A percentile compares a stretch with the other conserved stretches of the same genome.
Conservation (phyloP, 2,329 filamentous ascomycete genomes). For the Madurella mycetomatis region DNA sequence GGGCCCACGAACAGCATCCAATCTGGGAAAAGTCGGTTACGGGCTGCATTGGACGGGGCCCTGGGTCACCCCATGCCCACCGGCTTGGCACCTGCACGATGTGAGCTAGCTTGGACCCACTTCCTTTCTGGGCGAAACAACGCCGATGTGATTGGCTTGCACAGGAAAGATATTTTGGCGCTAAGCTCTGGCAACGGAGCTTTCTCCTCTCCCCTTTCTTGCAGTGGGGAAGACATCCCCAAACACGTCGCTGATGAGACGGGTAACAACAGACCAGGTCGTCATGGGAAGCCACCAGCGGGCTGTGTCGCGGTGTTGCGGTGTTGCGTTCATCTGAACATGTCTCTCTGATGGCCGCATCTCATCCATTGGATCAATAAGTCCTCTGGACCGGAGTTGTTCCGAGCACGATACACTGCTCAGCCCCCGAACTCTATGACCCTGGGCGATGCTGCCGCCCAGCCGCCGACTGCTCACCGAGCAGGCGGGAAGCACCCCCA, state of each 20-base stretch:
- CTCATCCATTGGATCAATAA: too few relatives aligned
- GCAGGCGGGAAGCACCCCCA: slow-evolving; percentile 3
- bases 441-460: too few relatives aligned
- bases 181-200: neutral
- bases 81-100: slow-evolving; percentile 6
- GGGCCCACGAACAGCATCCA: slow-evolving; percentile 7
- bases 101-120: slow-evolving; percentile 11
- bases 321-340: neutral
- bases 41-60: slow-evolving; percentile 9
- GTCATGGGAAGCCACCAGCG: too few relatives aligned
- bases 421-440: too few relatives aligned
- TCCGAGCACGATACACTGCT: too few relatives aligned
- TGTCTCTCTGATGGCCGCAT: neutral
- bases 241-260: neutral
- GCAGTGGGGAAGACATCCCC: neutral
- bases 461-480: neutral
- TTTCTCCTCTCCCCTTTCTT: neutral
- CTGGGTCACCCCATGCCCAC: slow-evolving; percentile 5
- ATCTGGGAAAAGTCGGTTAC: slow-evolving; percentile 12
- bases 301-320: too few relatives aligned
- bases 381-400: neutral
- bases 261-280: neutral
- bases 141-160: slow-evolving; percentile 18
- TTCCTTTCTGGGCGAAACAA: slow-evolving; percentile 16
- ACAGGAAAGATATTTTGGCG: neutral